phyloP scores from a whole-genome alignment of 306 rosid species.

The Delonix regia region DNA sequence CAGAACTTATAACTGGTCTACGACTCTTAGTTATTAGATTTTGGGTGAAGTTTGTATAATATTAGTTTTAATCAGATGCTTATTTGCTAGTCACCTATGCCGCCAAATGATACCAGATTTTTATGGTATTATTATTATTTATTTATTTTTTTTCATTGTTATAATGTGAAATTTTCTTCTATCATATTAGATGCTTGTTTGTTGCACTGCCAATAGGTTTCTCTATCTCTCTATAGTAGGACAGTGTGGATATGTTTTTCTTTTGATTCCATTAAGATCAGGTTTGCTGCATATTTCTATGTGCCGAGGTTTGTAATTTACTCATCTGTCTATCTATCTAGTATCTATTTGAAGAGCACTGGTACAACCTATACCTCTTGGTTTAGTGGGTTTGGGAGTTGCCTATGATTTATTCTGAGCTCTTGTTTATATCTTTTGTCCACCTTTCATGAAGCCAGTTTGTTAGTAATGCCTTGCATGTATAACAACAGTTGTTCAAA shows the following conservation, averaged over 20 bases:
- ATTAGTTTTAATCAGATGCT: not conserved
- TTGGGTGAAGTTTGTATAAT: not conserved
- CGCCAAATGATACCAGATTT: not conserved
- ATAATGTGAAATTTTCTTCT: not conserved
- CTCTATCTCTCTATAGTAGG: not conserved
- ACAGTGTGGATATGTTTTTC: not conserved
- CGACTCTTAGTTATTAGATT: not conserved
- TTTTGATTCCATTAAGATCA: not conserved
- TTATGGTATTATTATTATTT: no score
- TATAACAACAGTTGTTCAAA: constrained; percentile 5
- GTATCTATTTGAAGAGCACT: constrained; percentile 10
- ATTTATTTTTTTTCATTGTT: not conserved
- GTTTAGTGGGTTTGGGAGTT: not conserved
- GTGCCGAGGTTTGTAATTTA: constrained; percentile 6
- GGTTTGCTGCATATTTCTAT: not conserved
- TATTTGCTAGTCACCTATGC: not conserved
- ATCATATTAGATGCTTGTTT: constrained; percentile 13
- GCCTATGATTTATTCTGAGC: constrained; percentile 9
- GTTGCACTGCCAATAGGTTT: constrained; percentile 9
- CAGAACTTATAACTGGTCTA: constrained; percentile 8
- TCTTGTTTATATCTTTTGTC: constrained; percentile 15
- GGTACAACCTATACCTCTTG: constrained; percentile 1
- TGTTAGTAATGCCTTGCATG: not conserved
- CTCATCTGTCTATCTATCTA: not conserved
- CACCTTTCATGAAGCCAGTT: constrained; percentile 8